A percentile compares a stretch with the other conserved stretches of the same genome.
Conservation (phyloP, 352 stramenopile species). For the Phytophthora lateralis region DNA sequence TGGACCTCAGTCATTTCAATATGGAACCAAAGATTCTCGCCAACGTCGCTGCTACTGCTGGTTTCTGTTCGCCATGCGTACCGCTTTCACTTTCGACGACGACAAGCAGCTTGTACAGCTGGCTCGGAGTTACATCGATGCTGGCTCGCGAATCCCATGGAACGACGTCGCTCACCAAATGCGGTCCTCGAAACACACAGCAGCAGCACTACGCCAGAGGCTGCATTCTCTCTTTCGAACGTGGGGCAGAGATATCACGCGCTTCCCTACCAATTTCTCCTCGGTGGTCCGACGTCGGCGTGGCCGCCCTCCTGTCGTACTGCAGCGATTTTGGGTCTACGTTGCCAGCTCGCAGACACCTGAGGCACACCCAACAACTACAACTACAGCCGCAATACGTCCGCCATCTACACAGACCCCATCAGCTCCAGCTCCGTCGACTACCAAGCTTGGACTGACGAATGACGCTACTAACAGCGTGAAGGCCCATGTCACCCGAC, state of each 20-base stretch:
- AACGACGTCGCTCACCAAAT: background rate
- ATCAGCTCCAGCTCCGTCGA: too few relatives aligned
- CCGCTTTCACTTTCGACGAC: slow-evolving; percentile 13
- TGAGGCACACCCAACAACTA: background rate
- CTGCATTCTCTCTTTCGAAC: background rate
- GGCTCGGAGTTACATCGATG: background rate
- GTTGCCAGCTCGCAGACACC: too few relatives aligned
- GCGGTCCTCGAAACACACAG: background rate
- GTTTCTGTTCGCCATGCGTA: background rate
- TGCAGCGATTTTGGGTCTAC: background rate
- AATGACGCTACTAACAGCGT: too few relatives aligned
- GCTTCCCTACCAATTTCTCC: background rate
- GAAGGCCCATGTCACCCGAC: too few relatives aligned
- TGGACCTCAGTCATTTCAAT: slow-evolving; percentile 5
- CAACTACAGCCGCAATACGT: background rate
- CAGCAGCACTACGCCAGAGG: background rate
- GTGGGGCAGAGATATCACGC: background rate
- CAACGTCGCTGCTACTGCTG: background rate
- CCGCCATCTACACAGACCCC: too few relatives aligned
- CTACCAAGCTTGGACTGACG: too few relatives aligned
- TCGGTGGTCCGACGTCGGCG: background rate
- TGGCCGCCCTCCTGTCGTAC: background rate
- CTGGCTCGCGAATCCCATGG: background rate
- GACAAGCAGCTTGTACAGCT: slow-evolving; percentile 16
- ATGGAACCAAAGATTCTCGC: background rate